phyloP scores from a whole-genome alignment of 2,329 filamentous ascomycete species.

The Pseudofabraea citricarpa region DNA sequence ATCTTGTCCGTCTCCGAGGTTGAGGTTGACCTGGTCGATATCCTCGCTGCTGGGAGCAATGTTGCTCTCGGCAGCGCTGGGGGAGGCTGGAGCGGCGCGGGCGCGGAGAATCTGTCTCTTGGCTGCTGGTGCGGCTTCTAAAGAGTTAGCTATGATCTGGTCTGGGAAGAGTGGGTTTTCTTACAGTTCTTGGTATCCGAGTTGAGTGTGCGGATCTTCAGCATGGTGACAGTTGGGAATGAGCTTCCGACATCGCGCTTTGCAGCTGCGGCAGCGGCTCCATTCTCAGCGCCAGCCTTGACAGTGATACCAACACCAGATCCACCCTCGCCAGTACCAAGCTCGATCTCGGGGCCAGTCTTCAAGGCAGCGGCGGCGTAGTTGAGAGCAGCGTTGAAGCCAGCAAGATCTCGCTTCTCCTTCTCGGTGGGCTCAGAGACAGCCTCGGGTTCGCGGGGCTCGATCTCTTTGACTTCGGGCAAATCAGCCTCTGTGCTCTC shows the following conservation, averaged over 20 bases:
- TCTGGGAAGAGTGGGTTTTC: not conserved
- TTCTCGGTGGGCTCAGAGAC: slow-evolving; percentile 29
- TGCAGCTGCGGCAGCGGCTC: slow-evolving; percentile 3
- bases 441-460: slow-evolving; percentile 6
- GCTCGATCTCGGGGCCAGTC: slow-evolving; percentile 42
- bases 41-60: not conserved
- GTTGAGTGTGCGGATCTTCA: slow-evolving; percentile 1
- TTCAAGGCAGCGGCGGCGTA: slow-evolving; percentile 41
- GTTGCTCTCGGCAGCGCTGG: not conserved
- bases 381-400: slow-evolving; percentile 42
- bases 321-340: slow-evolving; percentile 38
- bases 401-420: slow-evolving; percentile 41
- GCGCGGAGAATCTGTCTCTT: slow-evolving; percentile 1
- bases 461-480: slow-evolving; percentile 3
- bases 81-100: not conserved
- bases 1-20: not conserved
- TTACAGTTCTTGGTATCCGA: not conserved
- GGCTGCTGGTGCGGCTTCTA: not conserved
- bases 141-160: not conserved
- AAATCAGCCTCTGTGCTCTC: slow-evolving; percentile 3
- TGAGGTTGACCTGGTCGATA: slow-evolving; percentile 1
- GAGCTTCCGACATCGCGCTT: not conserved
- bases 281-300: slow-evolving; percentile 2
- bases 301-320: slow-evolving; percentile 29
- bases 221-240: slow-evolving; percentile 1